phyloP scores from a whole-genome alignment of 83 land plant genomes.

The Isoetes engelmannii region DNA sequence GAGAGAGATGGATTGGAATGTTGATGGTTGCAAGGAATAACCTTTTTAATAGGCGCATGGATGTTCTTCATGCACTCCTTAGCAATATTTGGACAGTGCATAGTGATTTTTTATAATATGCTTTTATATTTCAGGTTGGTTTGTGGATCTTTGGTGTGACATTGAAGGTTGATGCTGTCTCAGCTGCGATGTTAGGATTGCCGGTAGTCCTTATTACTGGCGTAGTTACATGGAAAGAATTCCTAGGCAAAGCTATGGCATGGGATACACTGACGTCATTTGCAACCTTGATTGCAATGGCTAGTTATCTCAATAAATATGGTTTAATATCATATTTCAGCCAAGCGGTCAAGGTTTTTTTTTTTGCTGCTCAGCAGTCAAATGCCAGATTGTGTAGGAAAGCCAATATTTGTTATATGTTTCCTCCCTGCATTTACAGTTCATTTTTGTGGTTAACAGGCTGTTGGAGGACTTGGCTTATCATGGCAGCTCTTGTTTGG shows the following conservation, averaged over 20 bases:
- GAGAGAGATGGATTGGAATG: conserved; percentile 31
- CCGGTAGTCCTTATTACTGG: conserved; percentile 80
- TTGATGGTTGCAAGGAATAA: conserved; percentile 45
- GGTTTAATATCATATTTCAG: conserved; percentile 96
- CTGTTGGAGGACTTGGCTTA: conserved; percentile 90
- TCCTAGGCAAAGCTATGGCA: conserved; percentile 83
- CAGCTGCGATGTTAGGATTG: conserved; percentile 89
- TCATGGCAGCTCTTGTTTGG: conserved; percentile 89
- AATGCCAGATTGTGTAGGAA: neutral
- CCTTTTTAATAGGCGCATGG: conserved; percentile 69
- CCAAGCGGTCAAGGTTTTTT: conserved; percentile 67
- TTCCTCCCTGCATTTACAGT: too few relatives aligned
- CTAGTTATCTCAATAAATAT: conserved; percentile 92
- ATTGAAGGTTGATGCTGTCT: conserved; percentile 78
- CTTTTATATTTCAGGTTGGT: conserved; percentile 58
- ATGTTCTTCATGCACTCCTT: conserved; percentile 70
- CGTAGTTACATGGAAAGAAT: conserved; percentile 98
- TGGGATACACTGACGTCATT: conserved; percentile 99
- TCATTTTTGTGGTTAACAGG: conserved; percentile 34
- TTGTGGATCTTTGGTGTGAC: conserved; percentile 85
- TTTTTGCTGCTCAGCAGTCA: neutral
- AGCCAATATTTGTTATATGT: neutral
- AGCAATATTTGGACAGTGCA: conserved; percentile 45
- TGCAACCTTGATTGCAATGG: conserved; percentile 99
- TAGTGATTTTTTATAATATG: neutral